Evolutionary conservation across 306 rosid genomes (phyloP).

Genomic region (Fragaria iinumae): DNA sequence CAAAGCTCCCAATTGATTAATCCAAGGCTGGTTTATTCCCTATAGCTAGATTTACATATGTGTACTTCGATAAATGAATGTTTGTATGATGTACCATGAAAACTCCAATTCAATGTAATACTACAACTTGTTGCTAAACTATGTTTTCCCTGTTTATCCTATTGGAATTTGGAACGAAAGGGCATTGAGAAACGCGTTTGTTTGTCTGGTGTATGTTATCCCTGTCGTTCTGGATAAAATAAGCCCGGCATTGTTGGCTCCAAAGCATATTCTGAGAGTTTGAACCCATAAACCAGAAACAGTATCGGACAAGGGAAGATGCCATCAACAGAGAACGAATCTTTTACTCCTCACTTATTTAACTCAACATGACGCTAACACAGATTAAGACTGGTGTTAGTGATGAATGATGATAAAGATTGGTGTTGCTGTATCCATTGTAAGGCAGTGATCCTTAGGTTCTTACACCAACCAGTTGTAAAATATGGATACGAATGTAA

Average conservation of each 20-base stretch:
- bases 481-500: not conserved
- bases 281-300: not conserved
- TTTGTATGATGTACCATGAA: not conserved
- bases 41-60: not conserved
- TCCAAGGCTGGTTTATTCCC: conserved; percentile 31
- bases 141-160: not conserved
- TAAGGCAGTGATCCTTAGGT: not conserved
- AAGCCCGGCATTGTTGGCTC: not conserved
- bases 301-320: conserved; percentile 7
- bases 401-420: not conserved
- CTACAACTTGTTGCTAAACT: not conserved
- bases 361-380: not conserved
- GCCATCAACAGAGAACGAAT: not conserved
- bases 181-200: not conserved
- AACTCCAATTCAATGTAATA: not conserved
- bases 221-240: not conserved
- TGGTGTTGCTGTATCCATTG: not conserved
- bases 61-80: not conserved
- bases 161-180: not conserved
- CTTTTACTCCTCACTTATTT: not conserved
- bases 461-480: not conserved
- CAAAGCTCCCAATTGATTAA: conserved; percentile 39
- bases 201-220: not conserved
- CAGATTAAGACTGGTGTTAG: not conserved
- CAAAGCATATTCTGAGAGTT: conserved; percentile 8